phyloP scores from a whole-genome alignment of 1,139 yeast genomes.

The Kodamaea anthophila region DNA sequence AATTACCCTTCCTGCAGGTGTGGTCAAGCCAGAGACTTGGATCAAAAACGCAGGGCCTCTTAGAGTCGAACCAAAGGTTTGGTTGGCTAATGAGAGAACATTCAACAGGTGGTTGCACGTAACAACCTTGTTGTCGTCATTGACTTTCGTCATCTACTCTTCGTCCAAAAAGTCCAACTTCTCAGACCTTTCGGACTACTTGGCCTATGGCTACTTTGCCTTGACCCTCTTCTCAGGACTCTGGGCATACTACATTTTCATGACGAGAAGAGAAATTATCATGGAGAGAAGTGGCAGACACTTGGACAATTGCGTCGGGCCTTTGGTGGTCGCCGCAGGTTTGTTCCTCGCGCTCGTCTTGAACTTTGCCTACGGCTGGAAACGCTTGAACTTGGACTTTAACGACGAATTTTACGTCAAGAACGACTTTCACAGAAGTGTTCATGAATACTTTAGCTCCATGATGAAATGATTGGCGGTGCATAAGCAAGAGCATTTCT shows the following conservation, averaged over 20 bases:
- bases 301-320: slow-evolving; percentile 86
- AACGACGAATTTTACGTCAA: slow-evolving; percentile 25
- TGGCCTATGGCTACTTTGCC: slow-evolving; percentile 77
- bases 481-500: too few species aligned
- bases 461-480: too few species aligned
- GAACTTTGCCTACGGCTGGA: slow-evolving; percentile 70
- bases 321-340: slow-evolving; percentile 69
- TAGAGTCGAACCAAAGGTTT: slow-evolving; percentile 93
- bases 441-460: too few species aligned
- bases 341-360: slow-evolving; percentile 59
- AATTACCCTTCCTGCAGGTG: slow-evolving; percentile 83
- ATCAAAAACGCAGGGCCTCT: slow-evolving; percentile 87
- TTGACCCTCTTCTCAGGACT: slow-evolving; percentile 75
- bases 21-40: slow-evolving; percentile 68
- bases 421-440: slow-evolving; percentile 29
- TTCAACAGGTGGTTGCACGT: slow-evolving; percentile 94
- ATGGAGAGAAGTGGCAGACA: slow-evolving; percentile 79
- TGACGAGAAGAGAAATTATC: slow-evolving; percentile 65
- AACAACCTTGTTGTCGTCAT: slow-evolving; percentile 77
- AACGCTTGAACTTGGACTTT: slow-evolving; percentile 15
- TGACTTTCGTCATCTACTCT: slow-evolving; percentile 78
- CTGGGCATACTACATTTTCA: slow-evolving; percentile 85
- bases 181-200: slow-evolving; percentile 46
- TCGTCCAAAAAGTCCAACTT: slow-evolving; percentile 65
- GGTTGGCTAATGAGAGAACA: slow-evolving; percentile 98